Evolutionary conservation across 1,284 basidiomycete genomes (phyloP).

Genomic region (Sutorius eximius): DNA sequence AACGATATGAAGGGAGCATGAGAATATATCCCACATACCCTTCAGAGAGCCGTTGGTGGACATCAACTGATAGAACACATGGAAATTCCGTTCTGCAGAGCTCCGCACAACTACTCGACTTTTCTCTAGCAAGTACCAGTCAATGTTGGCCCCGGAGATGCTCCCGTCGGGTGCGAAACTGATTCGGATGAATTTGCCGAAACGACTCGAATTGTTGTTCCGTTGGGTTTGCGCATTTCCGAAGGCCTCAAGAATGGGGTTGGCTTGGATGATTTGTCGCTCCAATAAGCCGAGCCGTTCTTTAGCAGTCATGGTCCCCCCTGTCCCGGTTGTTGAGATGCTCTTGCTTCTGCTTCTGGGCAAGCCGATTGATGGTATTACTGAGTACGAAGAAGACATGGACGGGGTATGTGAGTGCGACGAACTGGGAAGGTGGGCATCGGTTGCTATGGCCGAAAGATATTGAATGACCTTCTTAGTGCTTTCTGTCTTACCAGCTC

Average conservation of each 20-base stretch:
- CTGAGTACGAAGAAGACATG: conserved; percentile 44
- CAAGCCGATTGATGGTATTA: conserved; percentile 59
- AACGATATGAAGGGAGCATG: conserved; percentile 1
- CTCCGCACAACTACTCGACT: conserved; percentile 90
- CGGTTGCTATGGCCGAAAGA: conserved; percentile 93
- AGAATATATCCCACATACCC: conserved; percentile 44
- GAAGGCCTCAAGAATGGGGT: conserved; percentile 97
- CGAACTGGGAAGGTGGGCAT: conserved; percentile 61
- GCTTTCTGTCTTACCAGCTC: conserved; percentile 99
- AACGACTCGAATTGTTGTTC: conserved; percentile 99
- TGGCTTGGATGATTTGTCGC: conserved; percentile 96
- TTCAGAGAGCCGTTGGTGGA: conserved; percentile 66
- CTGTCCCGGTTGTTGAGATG: conserved; percentile 45
- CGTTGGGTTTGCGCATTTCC: conserved; percentile 98
- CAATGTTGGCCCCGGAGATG: conserved; percentile 97
- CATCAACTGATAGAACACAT: conserved; percentile 94
- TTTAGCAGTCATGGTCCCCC: conserved; percentile 54
- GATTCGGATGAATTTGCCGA: conserved; percentile 97
- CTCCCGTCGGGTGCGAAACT: conserved; percentile 92
- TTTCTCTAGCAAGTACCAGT: conserved; percentile 99
- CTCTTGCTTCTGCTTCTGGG: conserved; percentile 54
- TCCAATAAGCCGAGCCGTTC: conserved; percentile 87
- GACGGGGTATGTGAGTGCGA: conserved; percentile 62
- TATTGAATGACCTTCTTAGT: conserved; percentile 99
- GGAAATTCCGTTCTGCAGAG: conserved; percentile 90